Base-by-base conservation (phyloP, 805 yeast species). In the Candida germanica region DNA sequence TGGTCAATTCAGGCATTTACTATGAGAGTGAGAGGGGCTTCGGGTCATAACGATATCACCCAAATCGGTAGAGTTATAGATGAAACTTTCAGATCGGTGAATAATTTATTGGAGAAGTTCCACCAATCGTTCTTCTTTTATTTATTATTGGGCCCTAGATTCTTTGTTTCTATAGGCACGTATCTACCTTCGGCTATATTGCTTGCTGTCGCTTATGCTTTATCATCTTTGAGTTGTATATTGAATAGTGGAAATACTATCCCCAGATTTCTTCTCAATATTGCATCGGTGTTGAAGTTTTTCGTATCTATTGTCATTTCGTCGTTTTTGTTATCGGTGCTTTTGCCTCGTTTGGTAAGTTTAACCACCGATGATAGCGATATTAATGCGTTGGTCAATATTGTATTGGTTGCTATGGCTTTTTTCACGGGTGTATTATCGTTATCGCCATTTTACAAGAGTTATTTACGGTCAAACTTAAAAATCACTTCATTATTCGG, bases 41-140 rank as follows among this genome's bases (percentile, higher is more conserved):
- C 50, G 1, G 86, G 86, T 1, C 67, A 69, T 0, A 70, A 69
- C 37, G 98, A 93, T 61, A 80, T 91, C 39, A 91, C 98, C 1
- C 87, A 93, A 17, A 82, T 84, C 56, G 98, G 98, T 4, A 76
- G 98, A 55, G 73, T 91, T 3, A 75, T 87, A 13, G 99, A 93
- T 60, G 87, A 94, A 2, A 67, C 83, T 6, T 80, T 89, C 54
- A 75, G 98, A 42, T 80, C 96, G 0, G 84, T 93, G 24, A 93
- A 93, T 64, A 93, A 93, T 56, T 69, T 93, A 47, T 67, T 91
- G 25, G 99, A 93, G 58, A 94, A 91, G 56, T 91, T 91, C 61
- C 99, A 93, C 60, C 99, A 93, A 61, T 87, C 96, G 1, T 93
- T 88, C 53, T 93, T 93, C 69, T 93, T 89, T 54, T 93, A 91